These are phyloP conservation scores for Solanum rostratum DNA, from an alignment of 257 asterid genomes.

Conservation along the genomic window DNA sequence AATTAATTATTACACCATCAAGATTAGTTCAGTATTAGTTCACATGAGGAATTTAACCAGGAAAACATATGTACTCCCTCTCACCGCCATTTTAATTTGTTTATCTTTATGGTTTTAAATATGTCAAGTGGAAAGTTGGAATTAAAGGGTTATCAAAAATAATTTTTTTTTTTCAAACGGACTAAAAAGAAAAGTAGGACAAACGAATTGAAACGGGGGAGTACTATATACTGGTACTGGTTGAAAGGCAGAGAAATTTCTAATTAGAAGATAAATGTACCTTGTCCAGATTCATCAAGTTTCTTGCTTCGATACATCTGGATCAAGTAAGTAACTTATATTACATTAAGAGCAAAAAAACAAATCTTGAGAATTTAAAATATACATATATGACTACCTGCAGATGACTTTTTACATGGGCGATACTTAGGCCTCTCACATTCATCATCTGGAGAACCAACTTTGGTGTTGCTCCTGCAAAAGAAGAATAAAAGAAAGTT, in stretches of 20 bases:
- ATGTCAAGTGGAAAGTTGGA: too few relatives aligned
- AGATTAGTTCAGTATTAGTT: neutral
- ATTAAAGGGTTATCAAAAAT: too few relatives aligned
- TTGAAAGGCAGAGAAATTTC: neutral
- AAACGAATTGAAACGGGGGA: too few relatives aligned
- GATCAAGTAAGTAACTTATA: neutral
- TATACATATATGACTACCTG: slow-evolving; percentile 36
- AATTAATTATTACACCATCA: neutral
- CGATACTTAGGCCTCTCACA: slow-evolving; percentile 74
- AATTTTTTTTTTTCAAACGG: too few relatives aligned
- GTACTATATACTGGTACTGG: neutral
- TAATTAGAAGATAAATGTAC: slow-evolving; percentile 15
- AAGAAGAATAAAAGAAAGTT: neutral
- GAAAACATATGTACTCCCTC: neutral
- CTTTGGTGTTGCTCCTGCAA: slow-evolving; percentile 90
- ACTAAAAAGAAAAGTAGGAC: too few relatives aligned
- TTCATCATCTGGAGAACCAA: slow-evolving; percentile 89
- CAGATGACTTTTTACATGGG: slow-evolving; percentile 93
- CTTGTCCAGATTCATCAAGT: slow-evolving; percentile 82
- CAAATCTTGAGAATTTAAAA: neutral
- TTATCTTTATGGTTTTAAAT: too few relatives aligned
- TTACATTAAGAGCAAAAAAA: neutral
- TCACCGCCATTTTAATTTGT: too few relatives aligned
- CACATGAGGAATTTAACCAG: neutral
- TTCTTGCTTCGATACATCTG: slow-evolving; percentile 94